Evolutionary conservation across 345 rosid species (phyloP).

Genomic region (Iberis pinnata): DNA sequence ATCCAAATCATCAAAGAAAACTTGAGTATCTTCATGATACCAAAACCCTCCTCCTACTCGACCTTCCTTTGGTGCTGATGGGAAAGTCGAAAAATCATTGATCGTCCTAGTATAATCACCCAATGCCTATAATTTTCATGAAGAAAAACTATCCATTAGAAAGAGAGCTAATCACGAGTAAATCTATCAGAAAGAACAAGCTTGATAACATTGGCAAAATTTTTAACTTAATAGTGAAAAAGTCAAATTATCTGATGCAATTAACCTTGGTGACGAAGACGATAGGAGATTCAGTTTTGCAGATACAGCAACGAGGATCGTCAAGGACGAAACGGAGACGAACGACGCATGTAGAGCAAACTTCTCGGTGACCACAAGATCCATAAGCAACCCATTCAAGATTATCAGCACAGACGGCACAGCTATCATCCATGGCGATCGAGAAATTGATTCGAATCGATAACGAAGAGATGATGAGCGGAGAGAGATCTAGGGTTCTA

Average conservation of each 20-base stretch:
- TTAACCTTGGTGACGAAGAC: constrained; percentile 83
- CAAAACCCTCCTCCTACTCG: constrained; percentile 60
- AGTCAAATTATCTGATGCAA: too few relatives aligned
- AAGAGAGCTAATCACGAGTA: too few relatives aligned
- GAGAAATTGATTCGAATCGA: neutral
- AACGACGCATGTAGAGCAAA: constrained; percentile 79
- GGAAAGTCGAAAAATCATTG: constrained; percentile 72
- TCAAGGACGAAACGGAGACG: constrained; percentile 84
- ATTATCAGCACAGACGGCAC: constrained; percentile 87
- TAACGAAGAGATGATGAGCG: neutral
- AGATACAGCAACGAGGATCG: constrained; percentile 88
- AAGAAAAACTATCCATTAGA: too few relatives aligned
- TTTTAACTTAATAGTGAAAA: too few relatives aligned
- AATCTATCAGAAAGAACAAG: too few relatives aligned
- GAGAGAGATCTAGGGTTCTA: constrained; percentile 33
- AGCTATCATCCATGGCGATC: constrained; percentile 77
- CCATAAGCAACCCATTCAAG: constrained; percentile 95
- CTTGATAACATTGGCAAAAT: neutral
- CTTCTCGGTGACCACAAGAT: constrained; percentile 88
- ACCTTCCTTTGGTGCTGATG: constrained; percentile 79
- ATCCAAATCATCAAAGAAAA: constrained; percentile 84
- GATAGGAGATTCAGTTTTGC: constrained; percentile 60
- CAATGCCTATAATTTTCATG: constrained; percentile 69
- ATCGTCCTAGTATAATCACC: constrained; percentile 90
- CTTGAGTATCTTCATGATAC: constrained; percentile 83